Evolutionary conservation across 2,329 filamentous ascomycete species (phyloP), one percentile per base, ranked within the genome.

Genomic region (Dothideomycetes sp.): DNA sequence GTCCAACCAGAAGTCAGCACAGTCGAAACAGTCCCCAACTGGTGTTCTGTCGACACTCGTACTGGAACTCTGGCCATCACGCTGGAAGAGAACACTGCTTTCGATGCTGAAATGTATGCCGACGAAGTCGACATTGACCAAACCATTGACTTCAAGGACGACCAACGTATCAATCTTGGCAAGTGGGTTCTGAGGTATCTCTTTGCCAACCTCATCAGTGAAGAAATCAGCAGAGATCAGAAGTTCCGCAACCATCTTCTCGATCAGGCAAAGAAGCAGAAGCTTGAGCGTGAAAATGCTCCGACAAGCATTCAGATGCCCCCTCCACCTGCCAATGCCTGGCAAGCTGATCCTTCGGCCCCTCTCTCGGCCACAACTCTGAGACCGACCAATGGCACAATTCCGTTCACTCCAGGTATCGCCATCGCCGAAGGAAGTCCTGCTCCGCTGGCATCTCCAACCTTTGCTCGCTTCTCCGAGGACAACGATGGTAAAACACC

Each of bases 121-220:
- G 91, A 98, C 57, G 88, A 96, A 62, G 67, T 93, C 24, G 70
- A 79, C 28, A 52, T 89, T 41, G 74, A 82, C 9, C 80, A 86
- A 47, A 68, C 76, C n/a, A 69, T 83, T 13, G 81, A 88, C 10
- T 94, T 94, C 55, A 73, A 82, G 43, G 89, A 96, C 53, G 91
- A 98, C 53, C 89, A 96, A 64, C 78, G 91, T 65, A 94, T 96
- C 60, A 96, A 94, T 55, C 77, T 96, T 32, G 91, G 91, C 7
- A 94, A 94, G 68, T 98, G 91, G 91, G 78, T 96, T 32, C 66
- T 98, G 45, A 78, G 91, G 23, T 94, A 95, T 60, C 71, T 98
- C 0, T 98, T 98, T 64, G 79, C 82, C 8, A 82, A 83, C 41
- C 69, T 96, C 29, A 82, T 98, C 40, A 84, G 94, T 46, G 88